A percentile compares a stretch with the other conserved stretches of the same genome.
Evolutionary conservation across 768 basidiomycete species (phyloP).

Genomic region (Mycena epipterygia): DNA sequence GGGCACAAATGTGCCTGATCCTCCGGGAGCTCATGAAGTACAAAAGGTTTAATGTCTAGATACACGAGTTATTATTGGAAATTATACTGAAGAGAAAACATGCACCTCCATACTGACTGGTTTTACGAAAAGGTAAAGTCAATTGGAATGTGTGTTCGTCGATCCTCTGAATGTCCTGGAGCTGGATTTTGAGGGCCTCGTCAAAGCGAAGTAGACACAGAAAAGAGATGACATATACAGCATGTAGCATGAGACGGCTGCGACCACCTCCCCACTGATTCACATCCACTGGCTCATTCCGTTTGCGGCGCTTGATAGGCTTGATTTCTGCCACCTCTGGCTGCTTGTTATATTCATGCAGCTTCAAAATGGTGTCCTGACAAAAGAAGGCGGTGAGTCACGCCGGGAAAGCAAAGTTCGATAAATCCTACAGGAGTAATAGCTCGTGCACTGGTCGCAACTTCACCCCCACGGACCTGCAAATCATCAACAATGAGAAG

Average conservation of each 20-base stretch:
- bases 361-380: conserved; percentile 41
- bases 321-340: conserved; percentile 37
- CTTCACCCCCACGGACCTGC: conserved; percentile 40
- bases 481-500: not conserved
- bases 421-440: conserved; percentile 41
- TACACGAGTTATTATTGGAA: not conserved
- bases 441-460: conserved; percentile 42
- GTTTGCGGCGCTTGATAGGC: conserved; percentile 29
- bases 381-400: not conserved
- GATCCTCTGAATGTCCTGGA: conserved; percentile 40
- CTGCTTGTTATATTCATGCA: conserved; percentile 44
- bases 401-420: not conserved
- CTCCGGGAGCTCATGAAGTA: conserved; percentile 39
- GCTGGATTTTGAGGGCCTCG: conserved; percentile 51
- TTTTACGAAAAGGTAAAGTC: conserved; percentile 44
- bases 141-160: conserved; percentile 33
- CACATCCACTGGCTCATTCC: conserved; percentile 19
- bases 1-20: conserved; percentile 50
- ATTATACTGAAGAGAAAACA: not conserved
- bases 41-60: conserved; percentile 39
- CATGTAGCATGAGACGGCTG: conserved; percentile 43
- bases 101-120: conserved; percentile 45
- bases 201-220: conserved; percentile 50
- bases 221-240: conserved; percentile 50
- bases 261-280: conserved; percentile 48